Percentiles rank a stretch among this genome's conserved stretches.
phyloP scores from a whole-genome alignment of 1,284 basidiomycete species.

The Phellinidium pouzarii region DNA sequence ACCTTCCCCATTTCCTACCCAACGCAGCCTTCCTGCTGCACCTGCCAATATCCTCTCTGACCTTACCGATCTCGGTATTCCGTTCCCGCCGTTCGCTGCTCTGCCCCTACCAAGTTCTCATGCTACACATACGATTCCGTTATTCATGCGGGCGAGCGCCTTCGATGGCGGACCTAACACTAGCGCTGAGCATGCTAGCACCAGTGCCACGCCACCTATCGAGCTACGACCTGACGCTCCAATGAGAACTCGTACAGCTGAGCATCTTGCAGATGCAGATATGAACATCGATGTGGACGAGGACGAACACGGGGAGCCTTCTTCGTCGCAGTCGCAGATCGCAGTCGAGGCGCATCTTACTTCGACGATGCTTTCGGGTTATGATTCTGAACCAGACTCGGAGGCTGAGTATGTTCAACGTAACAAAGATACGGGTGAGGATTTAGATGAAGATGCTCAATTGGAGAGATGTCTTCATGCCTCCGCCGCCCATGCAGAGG shows the following conservation, averaged over 20 bases:
- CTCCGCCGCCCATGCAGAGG: not conserved
- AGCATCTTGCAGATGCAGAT: not conserved
- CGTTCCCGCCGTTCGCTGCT: not conserved
- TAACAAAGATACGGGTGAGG: not conserved
- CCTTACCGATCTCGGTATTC: not conserved
- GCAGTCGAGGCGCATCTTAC: constrained; percentile 7
- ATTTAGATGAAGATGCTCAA: not conserved
- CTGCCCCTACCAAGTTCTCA: not conserved
- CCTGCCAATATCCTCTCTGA: not conserved
- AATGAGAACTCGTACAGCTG: not conserved
- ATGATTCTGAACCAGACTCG: constrained; percentile 7
- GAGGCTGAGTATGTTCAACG: not conserved
- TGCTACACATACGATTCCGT: not conserved
- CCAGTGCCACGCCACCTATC: not conserved
- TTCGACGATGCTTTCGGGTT: constrained; percentile 1
- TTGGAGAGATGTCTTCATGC: not conserved
- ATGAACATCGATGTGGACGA: not conserved
- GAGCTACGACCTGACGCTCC: not conserved
- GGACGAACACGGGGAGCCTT: constrained; percentile 3
- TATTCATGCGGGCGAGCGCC: not conserved
- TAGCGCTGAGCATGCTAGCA: not conserved
- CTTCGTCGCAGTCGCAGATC: constrained; percentile 13
- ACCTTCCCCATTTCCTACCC: not conserved
- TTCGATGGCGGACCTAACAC: not conserved
- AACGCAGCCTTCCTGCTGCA: not conserved